phyloP scores from a whole-genome alignment of 257 asterid genomes.

The Solanum corneliomulleri region DNA sequence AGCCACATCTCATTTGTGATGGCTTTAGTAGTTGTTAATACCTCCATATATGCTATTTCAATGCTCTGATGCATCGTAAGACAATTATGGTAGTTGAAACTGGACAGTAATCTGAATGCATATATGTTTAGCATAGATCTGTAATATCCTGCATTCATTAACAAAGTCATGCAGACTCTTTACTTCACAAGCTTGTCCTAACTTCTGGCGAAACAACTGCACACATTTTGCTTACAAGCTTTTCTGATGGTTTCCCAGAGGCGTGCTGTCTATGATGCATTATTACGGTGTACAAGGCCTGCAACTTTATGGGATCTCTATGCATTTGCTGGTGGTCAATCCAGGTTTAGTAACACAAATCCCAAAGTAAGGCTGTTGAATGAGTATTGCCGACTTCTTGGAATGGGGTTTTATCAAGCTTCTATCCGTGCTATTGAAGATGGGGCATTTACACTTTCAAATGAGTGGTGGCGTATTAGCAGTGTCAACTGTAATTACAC shows the following conservation, averaged over 20 bases:
- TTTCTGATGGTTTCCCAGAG: constrained; percentile 44
- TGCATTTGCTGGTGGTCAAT: constrained; percentile 63
- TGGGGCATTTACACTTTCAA: constrained; percentile 61
- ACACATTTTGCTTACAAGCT: not conserved
- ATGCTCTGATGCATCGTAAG: not conserved
- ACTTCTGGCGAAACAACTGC: not conserved
- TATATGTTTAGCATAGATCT: not conserved
- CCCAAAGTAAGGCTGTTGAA: constrained; percentile 68
- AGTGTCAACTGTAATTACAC: constrained; percentile 55
- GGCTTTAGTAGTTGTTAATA: not conserved
- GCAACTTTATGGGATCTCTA: constrained; percentile 83
- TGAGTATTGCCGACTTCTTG: constrained; percentile 91
- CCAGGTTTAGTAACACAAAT: constrained; percentile 39
- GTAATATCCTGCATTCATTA: not conserved
- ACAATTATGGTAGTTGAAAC: not conserved
- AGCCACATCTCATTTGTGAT: not conserved
- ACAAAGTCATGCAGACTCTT: not conserved
- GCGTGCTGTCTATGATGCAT: constrained; percentile 78
- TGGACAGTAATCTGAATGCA: not conserved
- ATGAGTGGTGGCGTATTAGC: constrained; percentile 91
- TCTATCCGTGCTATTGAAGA: constrained; percentile 56
- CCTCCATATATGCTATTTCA: not conserved
- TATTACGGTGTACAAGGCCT: constrained; percentile 64
- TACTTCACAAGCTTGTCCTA: not conserved
- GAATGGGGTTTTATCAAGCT: constrained; percentile 46